These are phyloP conservation scores for Paramecium pentaurelia DNA, from an alignment of 73 alveolate genomes.

Conservation along the genomic window DNA sequence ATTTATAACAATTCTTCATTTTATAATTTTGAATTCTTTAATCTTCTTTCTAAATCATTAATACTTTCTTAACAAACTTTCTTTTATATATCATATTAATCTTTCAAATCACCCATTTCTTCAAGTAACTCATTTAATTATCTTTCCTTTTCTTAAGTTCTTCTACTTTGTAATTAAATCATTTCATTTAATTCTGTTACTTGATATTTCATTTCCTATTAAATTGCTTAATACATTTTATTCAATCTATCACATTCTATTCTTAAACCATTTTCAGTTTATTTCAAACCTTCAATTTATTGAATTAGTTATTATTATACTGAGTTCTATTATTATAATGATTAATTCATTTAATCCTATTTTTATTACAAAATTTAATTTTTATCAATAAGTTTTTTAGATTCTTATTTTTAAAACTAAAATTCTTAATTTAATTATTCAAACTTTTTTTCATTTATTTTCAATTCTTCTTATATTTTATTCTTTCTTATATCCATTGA, in stretches of 20 bases:
- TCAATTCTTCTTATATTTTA: conserved; percentile 1
- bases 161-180: neutral
- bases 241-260: neutral
- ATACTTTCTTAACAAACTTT: neutral
- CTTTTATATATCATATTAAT: conserved; percentile 11
- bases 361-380: neutral
- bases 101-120: conserved; percentile 32
- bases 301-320: neutral
- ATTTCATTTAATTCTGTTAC: conserved; percentile 32
- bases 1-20: neutral
- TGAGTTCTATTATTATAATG: neutral
- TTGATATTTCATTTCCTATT: neutral
- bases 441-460: neutral
- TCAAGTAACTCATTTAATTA: neutral
- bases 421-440: neutral
- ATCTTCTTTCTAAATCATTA: conserved; percentile 34
- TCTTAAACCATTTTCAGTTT: neutral
- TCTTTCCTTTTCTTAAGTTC: conserved; percentile 20
- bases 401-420: neutral
- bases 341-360: neutral
- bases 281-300: neutral
- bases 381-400: neutral
- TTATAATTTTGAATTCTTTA: neutral
- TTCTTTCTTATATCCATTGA: neutral
- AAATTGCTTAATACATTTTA: neutral